A percentile compares a stretch with the other conserved stretches of the same genome.
Conservation (phyloP, 768 basidiomycete genomes). For the Leccinum uliginosum region DNA sequence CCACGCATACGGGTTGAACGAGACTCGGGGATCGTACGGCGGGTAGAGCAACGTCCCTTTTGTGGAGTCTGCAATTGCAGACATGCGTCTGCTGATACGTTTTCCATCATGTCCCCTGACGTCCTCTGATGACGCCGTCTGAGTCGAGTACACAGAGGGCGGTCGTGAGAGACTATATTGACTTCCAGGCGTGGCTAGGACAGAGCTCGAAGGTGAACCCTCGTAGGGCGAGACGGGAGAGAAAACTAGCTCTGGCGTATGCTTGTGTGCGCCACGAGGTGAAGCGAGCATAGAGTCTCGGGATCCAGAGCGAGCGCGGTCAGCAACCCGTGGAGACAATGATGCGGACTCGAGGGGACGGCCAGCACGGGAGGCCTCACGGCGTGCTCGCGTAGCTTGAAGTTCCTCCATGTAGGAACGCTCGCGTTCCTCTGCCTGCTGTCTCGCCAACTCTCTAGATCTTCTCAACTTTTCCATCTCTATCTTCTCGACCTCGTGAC, state of each 20-base stretch:
- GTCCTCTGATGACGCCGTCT: constrained; percentile 57
- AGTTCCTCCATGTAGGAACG: constrained; percentile 56
- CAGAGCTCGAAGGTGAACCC: constrained; percentile 52
- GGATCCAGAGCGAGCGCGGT: constrained; percentile 35
- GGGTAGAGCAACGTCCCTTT: constrained; percentile 26
- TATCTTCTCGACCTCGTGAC: constrained; percentile 45
- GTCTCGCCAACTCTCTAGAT: constrained; percentile 31
- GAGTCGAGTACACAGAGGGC: constrained; percentile 51
- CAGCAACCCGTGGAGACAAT: constrained; percentile 17
- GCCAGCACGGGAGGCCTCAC: constrained; percentile 55
- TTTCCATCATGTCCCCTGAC: constrained; percentile 38
- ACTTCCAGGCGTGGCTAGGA: constrained; percentile 34
- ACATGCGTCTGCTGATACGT: constrained; percentile 38
- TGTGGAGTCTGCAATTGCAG: constrained; percentile 32
- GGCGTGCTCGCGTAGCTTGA: constrained; percentile 53
- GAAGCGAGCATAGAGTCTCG: constrained; percentile 33
- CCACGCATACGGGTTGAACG: constrained; percentile 30
- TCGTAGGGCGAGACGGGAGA: constrained; percentile 32
- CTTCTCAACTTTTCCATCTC: constrained; percentile 50
- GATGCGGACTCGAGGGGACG: constrained; percentile 23
- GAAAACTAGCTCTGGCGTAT: constrained; percentile 43
- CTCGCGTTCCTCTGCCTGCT: constrained; percentile 47
- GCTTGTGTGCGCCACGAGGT: constrained; percentile 32
- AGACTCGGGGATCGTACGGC: constrained; percentile 25
- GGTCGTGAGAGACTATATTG: constrained; percentile 44